Evolutionary conservation across 202 grass and related monocot species (phyloP).

Genomic region (Alloteropsis angusta): DNA sequence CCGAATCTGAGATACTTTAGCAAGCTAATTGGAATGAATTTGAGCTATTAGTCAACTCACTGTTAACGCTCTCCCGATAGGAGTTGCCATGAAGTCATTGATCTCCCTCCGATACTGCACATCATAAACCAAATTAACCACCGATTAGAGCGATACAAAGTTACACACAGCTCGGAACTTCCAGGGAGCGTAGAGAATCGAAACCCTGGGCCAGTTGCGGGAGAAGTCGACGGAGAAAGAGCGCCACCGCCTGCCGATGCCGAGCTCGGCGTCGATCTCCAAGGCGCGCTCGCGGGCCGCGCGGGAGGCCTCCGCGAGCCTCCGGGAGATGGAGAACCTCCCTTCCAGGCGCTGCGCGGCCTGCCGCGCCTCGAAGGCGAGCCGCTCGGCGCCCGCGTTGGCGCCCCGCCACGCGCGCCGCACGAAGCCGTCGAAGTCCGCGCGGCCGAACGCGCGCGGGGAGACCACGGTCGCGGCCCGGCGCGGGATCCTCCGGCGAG

Average conservation of each 20-base stretch:
- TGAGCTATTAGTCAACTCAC: conserved; percentile 48
- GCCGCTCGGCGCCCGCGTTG: conserved; percentile 68
- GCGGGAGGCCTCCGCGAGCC: conserved; percentile 50
- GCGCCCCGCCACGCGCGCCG: conserved; percentile 65
- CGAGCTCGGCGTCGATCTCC: conserved; percentile 73
- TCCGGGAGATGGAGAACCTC: conserved; percentile 42
- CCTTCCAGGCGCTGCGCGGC: conserved; percentile 57
- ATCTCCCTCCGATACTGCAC: conserved; percentile 72
- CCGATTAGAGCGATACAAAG: background rate
- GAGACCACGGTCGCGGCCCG: background rate
- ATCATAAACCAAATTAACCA: conserved; percentile 19
- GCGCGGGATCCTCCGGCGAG: background rate
- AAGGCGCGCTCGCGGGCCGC: conserved; percentile 37
- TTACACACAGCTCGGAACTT: background rate
- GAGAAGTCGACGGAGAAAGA: conserved; percentile 86
- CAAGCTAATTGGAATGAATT: background rate
- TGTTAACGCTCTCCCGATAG: conserved; percentile 55
- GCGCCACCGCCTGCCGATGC: conserved; percentile 64
- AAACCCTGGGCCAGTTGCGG: conserved; percentile 88
- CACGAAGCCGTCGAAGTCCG: conserved; percentile 60
- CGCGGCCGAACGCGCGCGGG: conserved; percentile 59
- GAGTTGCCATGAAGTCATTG: conserved; percentile 53
- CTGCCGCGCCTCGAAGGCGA: conserved; percentile 64
- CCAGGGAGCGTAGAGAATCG: background rate
- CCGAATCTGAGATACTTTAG: background rate